Conservation (phyloP, 139 green algal species). For the Chlamydomonas incerta region DNA sequence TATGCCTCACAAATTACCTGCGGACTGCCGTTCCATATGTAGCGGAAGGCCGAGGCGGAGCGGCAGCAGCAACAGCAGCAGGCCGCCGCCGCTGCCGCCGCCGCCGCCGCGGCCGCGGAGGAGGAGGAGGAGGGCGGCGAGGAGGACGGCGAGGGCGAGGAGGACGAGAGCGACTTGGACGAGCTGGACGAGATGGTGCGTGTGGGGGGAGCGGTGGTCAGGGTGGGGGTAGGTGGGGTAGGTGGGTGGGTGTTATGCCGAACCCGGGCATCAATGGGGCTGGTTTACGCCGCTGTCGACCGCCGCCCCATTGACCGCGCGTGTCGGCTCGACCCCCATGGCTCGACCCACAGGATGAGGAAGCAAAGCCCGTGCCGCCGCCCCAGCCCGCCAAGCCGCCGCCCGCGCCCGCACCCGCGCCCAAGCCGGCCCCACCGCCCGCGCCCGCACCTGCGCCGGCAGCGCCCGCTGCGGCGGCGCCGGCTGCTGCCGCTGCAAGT, state of each 20-base stretch:
- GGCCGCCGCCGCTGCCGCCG: not conserved
- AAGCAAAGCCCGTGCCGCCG: not conserved
- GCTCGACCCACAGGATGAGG: slow-evolving; percentile 1
- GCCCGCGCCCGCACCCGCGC: not conserved
- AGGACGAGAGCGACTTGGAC: slow-evolving; percentile 17
- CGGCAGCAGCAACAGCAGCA: not conserved
- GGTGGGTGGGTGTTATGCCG: too few species aligned
- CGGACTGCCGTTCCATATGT: not conserved
- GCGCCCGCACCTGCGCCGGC: not conserved
- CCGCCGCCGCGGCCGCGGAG: not conserved
- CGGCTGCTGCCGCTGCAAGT: not conserved
- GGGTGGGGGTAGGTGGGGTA: not conserved
- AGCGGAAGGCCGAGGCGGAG: slow-evolving; percentile 26
- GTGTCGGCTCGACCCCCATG: too few species aligned
- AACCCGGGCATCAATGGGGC: too few species aligned
- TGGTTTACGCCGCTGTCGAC: too few species aligned
- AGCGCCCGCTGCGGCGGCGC: not conserved
- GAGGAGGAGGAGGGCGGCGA: not conserved
- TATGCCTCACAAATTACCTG: too few species aligned
- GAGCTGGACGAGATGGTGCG: slow-evolving; percentile 11
- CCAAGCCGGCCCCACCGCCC: not conserved
- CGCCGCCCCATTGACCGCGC: too few species aligned
- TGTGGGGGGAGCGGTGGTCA: not conserved
- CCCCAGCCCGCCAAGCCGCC: not conserved
- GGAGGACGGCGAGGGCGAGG: slow-evolving; percentile 3